Conservation (phyloP, 2,329 filamentous ascomycete genomes). For the Venturia aucupariae region DNA sequence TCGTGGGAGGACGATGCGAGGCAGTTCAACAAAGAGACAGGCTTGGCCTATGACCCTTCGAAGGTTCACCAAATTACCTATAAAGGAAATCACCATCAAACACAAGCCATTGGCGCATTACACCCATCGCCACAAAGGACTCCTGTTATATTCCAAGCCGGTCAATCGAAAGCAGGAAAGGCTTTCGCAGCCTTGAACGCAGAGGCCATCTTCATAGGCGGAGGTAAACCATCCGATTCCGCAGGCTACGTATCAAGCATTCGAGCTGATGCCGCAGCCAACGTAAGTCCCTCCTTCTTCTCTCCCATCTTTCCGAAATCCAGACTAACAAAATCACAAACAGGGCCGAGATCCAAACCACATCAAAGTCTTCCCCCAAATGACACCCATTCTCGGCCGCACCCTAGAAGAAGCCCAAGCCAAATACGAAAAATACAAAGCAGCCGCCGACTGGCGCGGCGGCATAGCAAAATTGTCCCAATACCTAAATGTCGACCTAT, state of each 20-base stretch:
- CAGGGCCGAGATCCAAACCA: slow-evolving; percentile 47
- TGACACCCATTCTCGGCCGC: slow-evolving; percentile 27
- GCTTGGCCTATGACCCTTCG: slow-evolving; percentile 49
- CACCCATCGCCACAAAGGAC: slow-evolving; percentile 34
- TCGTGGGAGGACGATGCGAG: slow-evolving; percentile 49
- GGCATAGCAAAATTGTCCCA: slow-evolving; percentile 48
- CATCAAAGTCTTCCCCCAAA: slow-evolving; percentile 42
- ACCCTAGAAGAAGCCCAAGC: slow-evolving; percentile 39
- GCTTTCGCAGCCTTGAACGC: slow-evolving; percentile 49
- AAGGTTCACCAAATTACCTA: slow-evolving; percentile 54
- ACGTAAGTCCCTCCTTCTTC: too few relatives aligned
- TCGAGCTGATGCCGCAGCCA: slow-evolving; percentile 37
- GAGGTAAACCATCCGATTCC: slow-evolving; percentile 42
- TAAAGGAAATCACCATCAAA: slow-evolving; percentile 38
- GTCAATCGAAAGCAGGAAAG: slow-evolving; percentile 48
- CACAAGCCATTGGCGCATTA: slow-evolving; percentile 28
- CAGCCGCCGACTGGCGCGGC: slow-evolving; percentile 44
- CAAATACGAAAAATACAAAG: slow-evolving; percentile 43
- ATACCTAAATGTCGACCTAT: slow-evolving; percentile 53
- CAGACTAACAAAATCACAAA: too few relatives aligned
- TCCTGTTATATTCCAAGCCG: slow-evolving; percentile 42
- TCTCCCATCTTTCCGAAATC: too few relatives aligned
- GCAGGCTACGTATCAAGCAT: slow-evolving; percentile 45
- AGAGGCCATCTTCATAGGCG: slow-evolving; percentile 51
- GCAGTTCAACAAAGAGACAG: slow-evolving; percentile 42